Evolutionary conservation across 352 stramenopile species (phyloP).

Genomic region (Phytophthora sp.): DNA sequence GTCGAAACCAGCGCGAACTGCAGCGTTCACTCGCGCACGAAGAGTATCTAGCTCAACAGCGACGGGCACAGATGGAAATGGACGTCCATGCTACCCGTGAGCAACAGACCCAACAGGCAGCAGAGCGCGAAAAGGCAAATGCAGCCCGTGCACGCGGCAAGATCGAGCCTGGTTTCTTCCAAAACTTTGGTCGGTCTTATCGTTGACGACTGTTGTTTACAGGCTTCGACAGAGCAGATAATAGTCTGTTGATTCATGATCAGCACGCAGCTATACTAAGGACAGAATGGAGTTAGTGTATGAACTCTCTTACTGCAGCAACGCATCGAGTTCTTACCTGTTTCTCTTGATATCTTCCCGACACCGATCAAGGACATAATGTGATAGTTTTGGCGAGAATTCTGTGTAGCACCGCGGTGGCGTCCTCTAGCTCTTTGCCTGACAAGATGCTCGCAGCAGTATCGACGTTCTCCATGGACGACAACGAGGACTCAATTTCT

Average conservation of each 20-base stretch:
- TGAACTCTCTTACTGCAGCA: slow-evolving; percentile 8
- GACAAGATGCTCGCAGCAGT: slow-evolving; percentile 39
- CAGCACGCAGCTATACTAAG: background rate
- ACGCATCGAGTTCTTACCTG: slow-evolving; percentile 2
- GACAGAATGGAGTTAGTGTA: slow-evolving; percentile 21
- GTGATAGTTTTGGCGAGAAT: slow-evolving; percentile 46
- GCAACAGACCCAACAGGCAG: slow-evolving; percentile 54
- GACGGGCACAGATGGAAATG: slow-evolving; percentile 55
- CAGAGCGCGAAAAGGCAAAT: slow-evolving; percentile 63
- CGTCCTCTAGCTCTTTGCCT: slow-evolving; percentile 55
- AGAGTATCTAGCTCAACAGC: slow-evolving; percentile 57
- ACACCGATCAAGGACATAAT: slow-evolving; percentile 19
- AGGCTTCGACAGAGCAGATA: background rate
- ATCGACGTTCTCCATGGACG: slow-evolving; percentile 33
- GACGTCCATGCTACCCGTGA: slow-evolving; percentile 58
- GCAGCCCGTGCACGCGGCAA: slow-evolving; percentile 57
- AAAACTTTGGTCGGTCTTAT: slow-evolving; percentile 78
- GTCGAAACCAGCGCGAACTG: slow-evolving; percentile 42
- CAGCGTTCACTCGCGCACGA: slow-evolving; percentile 55
- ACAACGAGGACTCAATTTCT: slow-evolving; percentile 51
- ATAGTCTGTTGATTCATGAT: slow-evolving; percentile 20
- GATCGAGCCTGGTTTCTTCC: slow-evolving; percentile 79
- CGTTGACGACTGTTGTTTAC: slow-evolving; percentile 39
- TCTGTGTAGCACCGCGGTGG: slow-evolving; percentile 48
- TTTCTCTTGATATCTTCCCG: background rate